Conservation (phyloP, 2,329 filamentous ascomycete species). For the Phialophora chinensis region DNA sequence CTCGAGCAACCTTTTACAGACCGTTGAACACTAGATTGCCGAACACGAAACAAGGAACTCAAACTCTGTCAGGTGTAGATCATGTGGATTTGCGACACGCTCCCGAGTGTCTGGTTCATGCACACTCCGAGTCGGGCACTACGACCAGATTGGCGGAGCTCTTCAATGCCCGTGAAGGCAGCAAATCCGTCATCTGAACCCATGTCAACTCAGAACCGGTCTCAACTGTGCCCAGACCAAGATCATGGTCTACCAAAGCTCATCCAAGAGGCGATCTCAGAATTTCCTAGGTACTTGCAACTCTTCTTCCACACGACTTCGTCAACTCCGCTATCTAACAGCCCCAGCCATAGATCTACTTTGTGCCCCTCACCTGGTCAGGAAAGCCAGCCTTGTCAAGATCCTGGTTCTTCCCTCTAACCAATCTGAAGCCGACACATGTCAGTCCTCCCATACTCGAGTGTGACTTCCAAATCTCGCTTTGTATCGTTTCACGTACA, state of each 20-base stretch:
- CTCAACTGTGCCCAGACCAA: not conserved
- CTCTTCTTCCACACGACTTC: not conserved
- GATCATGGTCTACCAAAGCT: not conserved
- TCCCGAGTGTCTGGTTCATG: not conserved
- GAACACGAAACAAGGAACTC: conserved; percentile 1
- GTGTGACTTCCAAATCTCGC: not conserved
- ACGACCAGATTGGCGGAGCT: no score
- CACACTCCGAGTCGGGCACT: not conserved
- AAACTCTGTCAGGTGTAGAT: not conserved
- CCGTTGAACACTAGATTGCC: conserved; percentile 2
- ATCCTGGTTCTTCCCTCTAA: not conserved
- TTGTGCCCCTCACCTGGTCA: not conserved
- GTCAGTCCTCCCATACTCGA: not conserved
- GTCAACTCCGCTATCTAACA: not conserved
- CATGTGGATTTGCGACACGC: not conserved
- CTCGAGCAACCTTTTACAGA: not conserved
- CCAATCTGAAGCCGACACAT: conserved; percentile 14
- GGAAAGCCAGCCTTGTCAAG: conserved; percentile 10
- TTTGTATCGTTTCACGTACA: not conserved
- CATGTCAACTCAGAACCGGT: not conserved
- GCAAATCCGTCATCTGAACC: not conserved
- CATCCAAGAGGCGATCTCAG: not conserved
- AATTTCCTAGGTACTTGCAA: not conserved
- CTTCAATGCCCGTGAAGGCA: no score
- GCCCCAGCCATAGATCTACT: not conserved